A percentile compares a stretch with the other conserved stretches of the same genome.
These are phyloP conservation scores for Magnolia officinalis DNA, from an alignment of 164 flowering plant genomes.

Conservation along the genomic window DNA sequence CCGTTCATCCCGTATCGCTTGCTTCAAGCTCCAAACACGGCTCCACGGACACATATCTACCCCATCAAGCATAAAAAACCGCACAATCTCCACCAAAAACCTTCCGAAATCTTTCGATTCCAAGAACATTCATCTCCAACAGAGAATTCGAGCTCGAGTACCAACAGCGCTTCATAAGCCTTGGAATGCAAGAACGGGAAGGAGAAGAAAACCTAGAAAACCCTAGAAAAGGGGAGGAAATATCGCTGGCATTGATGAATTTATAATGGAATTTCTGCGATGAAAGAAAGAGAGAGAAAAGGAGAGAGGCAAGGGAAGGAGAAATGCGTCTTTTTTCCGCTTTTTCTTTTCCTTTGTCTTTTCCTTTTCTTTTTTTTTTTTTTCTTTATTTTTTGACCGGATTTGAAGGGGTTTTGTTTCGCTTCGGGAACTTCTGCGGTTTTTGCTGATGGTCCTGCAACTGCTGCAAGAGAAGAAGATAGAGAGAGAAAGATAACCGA, in stretches of 20 bases:
- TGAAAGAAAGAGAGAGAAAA: neutral
- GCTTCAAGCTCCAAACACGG: constrained; percentile 3
- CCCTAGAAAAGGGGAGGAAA: constrained; percentile 5
- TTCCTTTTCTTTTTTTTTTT: constrained; percentile 1
- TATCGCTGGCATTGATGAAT: neutral
- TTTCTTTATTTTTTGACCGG: constrained; percentile 7
- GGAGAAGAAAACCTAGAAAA: neutral
- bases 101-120: neutral
- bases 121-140: neutral
- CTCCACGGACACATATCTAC: neutral
- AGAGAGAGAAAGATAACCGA: neutral
- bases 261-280: neutral
- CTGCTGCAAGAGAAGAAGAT: constrained; percentile 1
- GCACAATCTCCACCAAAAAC: neutral
- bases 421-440: constrained; percentile 13
- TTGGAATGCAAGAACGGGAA: neutral
- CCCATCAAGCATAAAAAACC: no score
- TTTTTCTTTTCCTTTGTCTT: neutral
- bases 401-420: constrained; percentile 19
- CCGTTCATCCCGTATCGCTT: constrained; percentile 14
- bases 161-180: neutral
- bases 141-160: neutral
- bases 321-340: constrained; percentile 2
- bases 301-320: constrained; percentile 1
- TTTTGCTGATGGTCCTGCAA: constrained; percentile 16